phyloP scores from a whole-genome alignment of 2,329 filamentous ascomycete genomes.

The Lachnellula hyalina region DNA sequence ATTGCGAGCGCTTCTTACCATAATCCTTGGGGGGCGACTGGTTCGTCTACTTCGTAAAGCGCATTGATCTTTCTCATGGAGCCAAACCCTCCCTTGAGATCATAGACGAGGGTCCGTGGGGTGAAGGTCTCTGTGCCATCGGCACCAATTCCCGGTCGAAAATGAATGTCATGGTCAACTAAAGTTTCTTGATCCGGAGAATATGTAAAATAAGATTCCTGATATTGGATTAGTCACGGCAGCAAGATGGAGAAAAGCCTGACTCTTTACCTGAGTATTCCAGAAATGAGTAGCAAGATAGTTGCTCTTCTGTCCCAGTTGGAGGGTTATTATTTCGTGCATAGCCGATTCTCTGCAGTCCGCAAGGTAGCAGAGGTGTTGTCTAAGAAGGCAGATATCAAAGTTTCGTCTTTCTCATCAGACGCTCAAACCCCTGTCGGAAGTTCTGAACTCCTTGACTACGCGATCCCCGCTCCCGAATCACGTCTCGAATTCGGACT shows the following conservation, averaged over 20 bases:
- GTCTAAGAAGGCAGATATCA: background rate
- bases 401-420: background rate
- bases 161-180: conserved; percentile 82
- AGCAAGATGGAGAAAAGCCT: background rate
- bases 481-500: no score
- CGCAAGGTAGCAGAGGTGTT: background rate
- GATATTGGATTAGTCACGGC: conserved; percentile 11
- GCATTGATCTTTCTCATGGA: conserved; percentile 82
- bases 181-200: conserved; percentile 57
- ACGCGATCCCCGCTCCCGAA: no score
- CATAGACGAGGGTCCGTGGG: conserved; percentile 87
- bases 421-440: background rate
- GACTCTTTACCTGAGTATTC: conserved; percentile 70
- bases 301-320: conserved; percentile 89
- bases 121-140: conserved; percentile 90
- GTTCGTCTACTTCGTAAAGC: conserved; percentile 54
- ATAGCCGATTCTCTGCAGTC: conserved; percentile 42
- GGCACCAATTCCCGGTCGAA: conserved; percentile 73
- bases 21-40: conserved; percentile 26
- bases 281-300: conserved; percentile 95
- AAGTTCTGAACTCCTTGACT: background rate
- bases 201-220: conserved; percentile 99
- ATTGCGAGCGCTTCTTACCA: conserved; percentile 33
- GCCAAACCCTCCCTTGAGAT: conserved; percentile 90
- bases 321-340: conserved; percentile 92